Evolutionary conservation across 805 yeast species (phyloP), one percentile per base, ranked within the genome.

Genomic region (Starmerella tilneyi): DNA sequence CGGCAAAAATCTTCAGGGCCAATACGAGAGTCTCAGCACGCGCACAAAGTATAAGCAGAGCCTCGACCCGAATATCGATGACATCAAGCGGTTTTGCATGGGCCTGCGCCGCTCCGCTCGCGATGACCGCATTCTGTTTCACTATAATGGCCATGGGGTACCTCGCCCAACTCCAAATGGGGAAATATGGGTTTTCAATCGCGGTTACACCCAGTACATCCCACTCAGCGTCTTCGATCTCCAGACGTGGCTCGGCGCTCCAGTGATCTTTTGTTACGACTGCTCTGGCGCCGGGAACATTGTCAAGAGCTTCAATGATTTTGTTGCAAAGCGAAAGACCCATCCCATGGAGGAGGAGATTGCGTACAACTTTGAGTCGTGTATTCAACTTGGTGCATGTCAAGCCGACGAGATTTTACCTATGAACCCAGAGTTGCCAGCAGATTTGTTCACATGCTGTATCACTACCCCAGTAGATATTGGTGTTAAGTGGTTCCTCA

Each of bases 171-270:
- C 98, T 0, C 78, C 85, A 28, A 77, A 88, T 37, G 98, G 98
- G 20, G 98, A 92, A 59, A 84, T 92, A 22, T 92, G 98, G 98
- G 97, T 92, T 9, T 92, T 92, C 67, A 92, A 92, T 63, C 70
- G 96, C 54, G 95, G 95, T 1, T 92, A 88, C 61, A 92, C 98
- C 1, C 98, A 92, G 65, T 92, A 92, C 61, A 92, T 92, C 47
- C 98, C 98, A 0, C 92, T 92, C 1, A 84, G 95, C 9, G 65
- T 92, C n/a, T 86, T 84, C 62, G 98, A 92, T 58, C 68, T 92
- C 39, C 98, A 92, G 58, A 80, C 94, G 4, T 92, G 98, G 98
- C 68, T 92, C 9, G 98, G 98, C 9, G 96, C 96, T 1, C 98
- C 98, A 0, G 89, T 94, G 44, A 82, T 92, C 16, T 88, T 82